phyloP scores from a whole-genome alignment of 495 filamentous ascomycete genomes.

The Lasiosphaeria hispida region DNA sequence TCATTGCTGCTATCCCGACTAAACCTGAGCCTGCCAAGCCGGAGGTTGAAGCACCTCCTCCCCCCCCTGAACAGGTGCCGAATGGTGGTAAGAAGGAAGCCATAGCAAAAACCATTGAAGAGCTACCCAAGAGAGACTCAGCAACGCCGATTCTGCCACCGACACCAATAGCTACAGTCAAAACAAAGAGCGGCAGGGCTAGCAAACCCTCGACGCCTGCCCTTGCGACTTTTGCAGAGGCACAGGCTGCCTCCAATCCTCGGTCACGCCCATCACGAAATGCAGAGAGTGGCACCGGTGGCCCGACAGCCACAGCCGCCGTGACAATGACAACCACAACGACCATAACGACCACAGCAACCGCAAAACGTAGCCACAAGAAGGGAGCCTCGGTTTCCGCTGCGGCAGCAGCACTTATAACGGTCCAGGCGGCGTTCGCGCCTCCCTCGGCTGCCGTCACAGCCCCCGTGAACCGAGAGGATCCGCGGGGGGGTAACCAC shows the following conservation, averaged over 20 bases:
- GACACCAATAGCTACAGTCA: conserved; percentile 33
- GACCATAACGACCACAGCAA: background rate
- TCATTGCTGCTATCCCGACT: conserved; percentile 9
- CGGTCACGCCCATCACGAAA: conserved; percentile 29
- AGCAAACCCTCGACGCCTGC: conserved; percentile 65
- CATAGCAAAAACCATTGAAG: conserved; percentile 18
- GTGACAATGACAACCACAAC: background rate
- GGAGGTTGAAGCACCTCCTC: conserved; percentile 21
- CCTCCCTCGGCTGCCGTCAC: conserved; percentile 35
- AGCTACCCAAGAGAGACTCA: conserved; percentile 31
- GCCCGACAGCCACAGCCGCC: too few species aligned
- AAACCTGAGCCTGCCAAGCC: conserved; percentile 18
- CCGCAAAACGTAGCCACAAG: conserved; percentile 66
- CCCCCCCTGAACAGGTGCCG: conserved; percentile 19
- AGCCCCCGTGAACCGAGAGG: conserved; percentile 37
- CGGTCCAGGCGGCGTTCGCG: background rate
- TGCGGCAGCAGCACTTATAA: conserved; percentile 13
- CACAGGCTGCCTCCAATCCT: conserved; percentile 29
- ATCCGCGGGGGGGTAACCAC: conserved; percentile 5
- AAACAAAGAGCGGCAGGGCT: conserved; percentile 55
- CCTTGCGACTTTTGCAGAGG: conserved; percentile 50
- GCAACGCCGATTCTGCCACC: conserved; percentile 31
- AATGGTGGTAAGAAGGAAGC: conserved; percentile 34
- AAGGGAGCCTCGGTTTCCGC: conserved; percentile 53
- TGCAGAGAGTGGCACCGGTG: conserved; percentile 4